Base-by-base conservation (phyloP, 2,329 filamentous ascomycete genomes). In the Stachybotrys echinatus region DNA sequence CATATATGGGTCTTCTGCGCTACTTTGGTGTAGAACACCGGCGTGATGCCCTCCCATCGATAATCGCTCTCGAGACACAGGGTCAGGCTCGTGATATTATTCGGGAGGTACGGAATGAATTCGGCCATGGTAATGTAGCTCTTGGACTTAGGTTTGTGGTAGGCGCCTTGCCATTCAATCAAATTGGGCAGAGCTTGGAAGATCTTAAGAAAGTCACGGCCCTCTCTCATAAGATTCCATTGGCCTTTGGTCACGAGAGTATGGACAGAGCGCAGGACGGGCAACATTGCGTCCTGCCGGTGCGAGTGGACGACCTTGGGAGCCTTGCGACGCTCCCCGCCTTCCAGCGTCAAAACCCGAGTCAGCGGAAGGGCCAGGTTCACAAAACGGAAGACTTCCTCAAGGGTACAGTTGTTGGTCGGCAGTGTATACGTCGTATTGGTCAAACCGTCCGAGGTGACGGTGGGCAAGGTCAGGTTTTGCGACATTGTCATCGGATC, bases 271-370 rank as follows among this genome's bases (percentile, higher is more conserved):
- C 72, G 64, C 3, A 87, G 70, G 19, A 66, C 57, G 8, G 77
- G 73, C 7, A 83, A 64, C 23, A 62, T 58, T 55, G 68, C 61
- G 43, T 52, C 54, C 23, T 55, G 55, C 20, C 57, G 57, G 20
- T 61, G 52, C 45, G 68, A 70, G 48, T 70, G 65, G 7, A 61
- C 54, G 10, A 90, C 83, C 65, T 83, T 82, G 6, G 86, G 86
- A 3, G 87, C 84, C 64, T 88, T 89, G 62, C 86, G 87, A 54
- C 86, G 80, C 63, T 90, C 85, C 4, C 87, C 87, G n/a, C 86
- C 87, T 65, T 90, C 86, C 17, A 90, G 72, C 0, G 87, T 90
- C 60, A 91, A 70, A 37, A 89, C 81, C 53, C 77, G 79, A 1
- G 80, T 79, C 48, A 81, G 74, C 0, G 83, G 79, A 39, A 88